phyloP scores from a whole-genome alignment of 176 grass and related monocot genomes.

The Poa annua region DNA sequence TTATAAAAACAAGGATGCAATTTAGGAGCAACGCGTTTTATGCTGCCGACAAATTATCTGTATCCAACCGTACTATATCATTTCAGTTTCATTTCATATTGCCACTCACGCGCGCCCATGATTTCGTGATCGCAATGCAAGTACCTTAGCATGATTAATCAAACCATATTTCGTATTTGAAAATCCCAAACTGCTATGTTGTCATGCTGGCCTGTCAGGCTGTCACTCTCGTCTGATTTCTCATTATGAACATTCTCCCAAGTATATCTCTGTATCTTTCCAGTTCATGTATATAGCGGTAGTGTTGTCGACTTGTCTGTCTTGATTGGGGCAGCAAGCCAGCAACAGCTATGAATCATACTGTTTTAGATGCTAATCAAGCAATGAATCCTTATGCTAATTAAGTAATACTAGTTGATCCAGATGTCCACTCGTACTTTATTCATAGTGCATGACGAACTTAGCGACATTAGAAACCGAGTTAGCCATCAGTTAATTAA shows the following conservation, averaged over 20 bases:
- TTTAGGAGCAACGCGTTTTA: no score
- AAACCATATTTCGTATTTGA: not conserved
- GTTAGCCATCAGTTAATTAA: not conserved
- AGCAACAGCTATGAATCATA: conserved; percentile 37
- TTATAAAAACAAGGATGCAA: no score
- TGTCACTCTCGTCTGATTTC: not conserved
- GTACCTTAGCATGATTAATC: not conserved
- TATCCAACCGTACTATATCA: no score
- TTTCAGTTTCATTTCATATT: not conserved
- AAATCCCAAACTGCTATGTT: not conserved
- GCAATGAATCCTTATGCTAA: no score
- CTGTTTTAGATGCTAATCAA: no score
- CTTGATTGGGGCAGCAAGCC: conserved; percentile 44
- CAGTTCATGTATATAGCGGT: not conserved
- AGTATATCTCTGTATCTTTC: not conserved
- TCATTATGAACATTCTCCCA: not conserved
- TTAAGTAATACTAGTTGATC: not conserved
- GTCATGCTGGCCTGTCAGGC: conserved; percentile 1
- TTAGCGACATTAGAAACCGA: not conserved
- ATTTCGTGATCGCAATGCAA: not conserved
- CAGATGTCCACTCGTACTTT: not conserved
- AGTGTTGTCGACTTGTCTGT: conserved; percentile 16
- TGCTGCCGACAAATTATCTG: no score
- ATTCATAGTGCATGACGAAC: not conserved
- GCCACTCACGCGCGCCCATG: not conserved